These are phyloP conservation scores for Oryza officinalis DNA, from an alignment of 176 grass and related monocot species.

Conservation along the genomic window DNA sequence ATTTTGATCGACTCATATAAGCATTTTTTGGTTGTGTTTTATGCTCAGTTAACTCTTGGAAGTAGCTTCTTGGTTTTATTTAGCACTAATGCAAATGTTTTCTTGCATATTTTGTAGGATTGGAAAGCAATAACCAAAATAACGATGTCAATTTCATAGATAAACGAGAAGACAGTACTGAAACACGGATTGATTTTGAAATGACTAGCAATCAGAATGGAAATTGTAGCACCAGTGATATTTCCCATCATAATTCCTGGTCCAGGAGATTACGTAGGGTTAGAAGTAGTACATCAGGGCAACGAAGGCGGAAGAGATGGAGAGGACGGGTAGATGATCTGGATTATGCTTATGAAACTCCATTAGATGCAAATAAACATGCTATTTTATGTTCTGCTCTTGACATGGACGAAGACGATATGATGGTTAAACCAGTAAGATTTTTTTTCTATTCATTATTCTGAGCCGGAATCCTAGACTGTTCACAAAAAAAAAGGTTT, in stretches of 20 bases:
- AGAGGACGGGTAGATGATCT: slow-evolving; percentile 71
- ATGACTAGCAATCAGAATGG: slow-evolving; percentile 54
- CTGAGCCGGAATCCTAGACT: not conserved
- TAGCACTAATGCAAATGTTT: slow-evolving; percentile 24
- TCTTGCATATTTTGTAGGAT: slow-evolving; percentile 48
- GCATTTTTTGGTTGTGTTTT: slow-evolving; percentile 23
- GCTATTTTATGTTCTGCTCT: slow-evolving; percentile 17
- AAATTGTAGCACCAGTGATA: slow-evolving; percentile 81
- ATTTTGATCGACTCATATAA: slow-evolving; percentile 28
- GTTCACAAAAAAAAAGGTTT: not conserved
- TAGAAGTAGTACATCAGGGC: slow-evolving; percentile 66
- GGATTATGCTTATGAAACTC: slow-evolving; percentile 40
- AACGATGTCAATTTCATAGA: slow-evolving; percentile 37
- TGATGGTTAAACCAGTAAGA: slow-evolving; percentile 47
- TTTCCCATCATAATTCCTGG: slow-evolving; percentile 67
- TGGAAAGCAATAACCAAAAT: slow-evolving; percentile 56
- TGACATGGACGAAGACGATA: slow-evolving; percentile 42
- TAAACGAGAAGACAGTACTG: slow-evolving; percentile 40
- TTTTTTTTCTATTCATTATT: slow-evolving; percentile 39
- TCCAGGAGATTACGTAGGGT: slow-evolving; percentile 72
- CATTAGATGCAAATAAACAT: slow-evolving; percentile 47
- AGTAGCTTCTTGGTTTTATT: slow-evolving; percentile 1
- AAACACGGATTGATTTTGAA: slow-evolving; percentile 62
- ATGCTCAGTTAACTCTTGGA: not conserved
- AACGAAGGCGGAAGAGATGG: slow-evolving; percentile 87